Evolutionary conservation across 2,329 filamentous ascomycete species (phyloP).

Genomic region (Thielaviopsis musarum): DNA sequence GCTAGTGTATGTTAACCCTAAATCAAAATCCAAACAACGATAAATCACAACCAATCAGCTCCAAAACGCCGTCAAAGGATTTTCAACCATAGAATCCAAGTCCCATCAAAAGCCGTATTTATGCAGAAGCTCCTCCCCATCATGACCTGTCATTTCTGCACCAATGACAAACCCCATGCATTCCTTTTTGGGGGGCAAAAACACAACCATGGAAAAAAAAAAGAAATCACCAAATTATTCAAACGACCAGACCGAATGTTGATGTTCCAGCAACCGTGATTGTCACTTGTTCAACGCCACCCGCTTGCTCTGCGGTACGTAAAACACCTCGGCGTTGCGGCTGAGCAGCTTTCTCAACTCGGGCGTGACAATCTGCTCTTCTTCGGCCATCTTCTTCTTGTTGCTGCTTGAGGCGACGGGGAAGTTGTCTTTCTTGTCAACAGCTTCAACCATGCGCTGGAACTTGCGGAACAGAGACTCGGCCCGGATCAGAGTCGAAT

Average conservation of each 20-base stretch:
- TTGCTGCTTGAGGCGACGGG: slow-evolving; percentile 25
- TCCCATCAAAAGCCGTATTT: too few relatives aligned
- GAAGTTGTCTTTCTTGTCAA: slow-evolving; percentile 83
- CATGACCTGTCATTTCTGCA: too few relatives aligned
- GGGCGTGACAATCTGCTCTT: slow-evolving; percentile 35
- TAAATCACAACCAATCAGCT: not conserved
- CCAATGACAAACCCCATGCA: not conserved
- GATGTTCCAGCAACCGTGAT: slow-evolving; percentile 4
- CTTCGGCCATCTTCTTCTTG: slow-evolving; percentile 18
- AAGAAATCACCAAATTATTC: not conserved
- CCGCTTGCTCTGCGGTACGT: slow-evolving; percentile 18
- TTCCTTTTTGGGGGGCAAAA: not conserved
- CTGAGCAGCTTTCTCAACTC: slow-evolving; percentile 38
- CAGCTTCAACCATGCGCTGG: slow-evolving; percentile 71
- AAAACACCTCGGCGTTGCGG: slow-evolving; percentile 26
- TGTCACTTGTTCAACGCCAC: slow-evolving; percentile 6
- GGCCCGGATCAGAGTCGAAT: slow-evolving; percentile 70
- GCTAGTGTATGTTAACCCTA: not conserved
- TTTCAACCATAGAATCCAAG: too few relatives aligned
- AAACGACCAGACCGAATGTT: slow-evolving; percentile 9
- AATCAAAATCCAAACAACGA: not conserved
- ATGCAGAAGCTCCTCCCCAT: too few relatives aligned
- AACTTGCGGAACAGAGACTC: slow-evolving; percentile 81
- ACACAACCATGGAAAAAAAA: not conserved
- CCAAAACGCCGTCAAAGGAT: too few relatives aligned